phyloP scores from a whole-genome alignment of 352 stramenopile species.

The Paralagenidium karlingii region DNA sequence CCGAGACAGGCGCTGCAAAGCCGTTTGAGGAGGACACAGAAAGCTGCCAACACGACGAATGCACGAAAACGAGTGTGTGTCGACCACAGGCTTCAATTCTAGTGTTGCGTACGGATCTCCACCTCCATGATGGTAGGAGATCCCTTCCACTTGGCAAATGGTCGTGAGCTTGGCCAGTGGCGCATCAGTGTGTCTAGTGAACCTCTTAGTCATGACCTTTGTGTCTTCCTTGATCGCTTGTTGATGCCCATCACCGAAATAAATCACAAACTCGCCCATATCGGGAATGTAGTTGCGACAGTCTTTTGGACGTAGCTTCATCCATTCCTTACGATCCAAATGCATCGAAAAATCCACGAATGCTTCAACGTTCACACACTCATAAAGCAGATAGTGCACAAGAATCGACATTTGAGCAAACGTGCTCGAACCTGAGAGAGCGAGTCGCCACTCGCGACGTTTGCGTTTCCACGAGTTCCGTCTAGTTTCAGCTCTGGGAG shows the following conservation, averaged over 20 bases:
- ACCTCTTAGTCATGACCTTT: slow-evolving; percentile 63
- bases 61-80: slow-evolving; percentile 15
- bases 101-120: slow-evolving; percentile 68
- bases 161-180: slow-evolving; percentile 31
- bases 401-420: slow-evolving; percentile 62
- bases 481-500: slow-evolving; percentile 36
- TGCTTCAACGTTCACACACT: slow-evolving; percentile 67
- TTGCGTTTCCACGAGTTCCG: slow-evolving; percentile 64
- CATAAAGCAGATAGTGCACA: slow-evolving; percentile 52
- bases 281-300: slow-evolving; percentile 69
- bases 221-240: slow-evolving; percentile 69
- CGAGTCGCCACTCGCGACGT: slow-evolving; percentile 56
- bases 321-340: slow-evolving; percentile 60
- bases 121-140: slow-evolving; percentile 70
- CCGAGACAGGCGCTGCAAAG: slow-evolving; percentile 35
- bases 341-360: slow-evolving; percentile 66
- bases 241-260: slow-evolving; percentile 68
- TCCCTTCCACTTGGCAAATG: slow-evolving; percentile 42
- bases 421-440: slow-evolving; percentile 45
- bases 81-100: slow-evolving; percentile 23
- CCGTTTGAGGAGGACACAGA: slow-evolving; percentile 54
- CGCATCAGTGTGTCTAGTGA: slow-evolving; percentile 54
- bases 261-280: slow-evolving; percentile 40
- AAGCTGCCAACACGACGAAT: slow-evolving; percentile 15
- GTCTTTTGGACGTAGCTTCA: slow-evolving; percentile 65